Evolutionary conservation across 75 land plant genomes (phyloP).

Genomic region (Pinus taeda): DNA sequence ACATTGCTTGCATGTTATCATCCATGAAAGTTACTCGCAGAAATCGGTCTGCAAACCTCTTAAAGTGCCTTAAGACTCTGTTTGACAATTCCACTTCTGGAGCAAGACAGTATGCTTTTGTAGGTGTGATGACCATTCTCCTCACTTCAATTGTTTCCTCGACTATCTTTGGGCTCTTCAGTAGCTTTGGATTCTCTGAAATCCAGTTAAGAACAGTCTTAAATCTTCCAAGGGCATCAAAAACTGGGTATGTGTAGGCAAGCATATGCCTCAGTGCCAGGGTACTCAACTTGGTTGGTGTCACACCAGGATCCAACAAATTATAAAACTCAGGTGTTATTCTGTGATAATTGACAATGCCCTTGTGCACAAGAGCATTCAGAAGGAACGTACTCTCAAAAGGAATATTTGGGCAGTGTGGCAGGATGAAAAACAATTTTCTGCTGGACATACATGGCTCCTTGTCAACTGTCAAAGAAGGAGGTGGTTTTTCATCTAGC

Average conservation of each 20-base stretch:
- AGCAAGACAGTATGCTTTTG: slow-evolving; percentile 81
- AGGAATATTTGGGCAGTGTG: slow-evolving; percentile 19
- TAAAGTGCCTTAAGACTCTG: slow-evolving; percentile 69
- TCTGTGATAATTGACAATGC: slow-evolving; percentile 61
- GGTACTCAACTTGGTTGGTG: slow-evolving; percentile 1
- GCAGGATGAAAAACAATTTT: slow-evolving; percentile 47
- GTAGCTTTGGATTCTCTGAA: slow-evolving; percentile 39
- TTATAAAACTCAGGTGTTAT: slow-evolving; percentile 52
- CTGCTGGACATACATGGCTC: slow-evolving; percentile 32
- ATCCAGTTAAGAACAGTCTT: slow-evolving; percentile 64
- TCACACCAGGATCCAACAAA: slow-evolving; percentile 34
- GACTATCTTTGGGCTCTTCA: slow-evolving; percentile 14
- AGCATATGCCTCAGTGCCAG: slow-evolving; percentile 59
- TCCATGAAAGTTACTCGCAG: slow-evolving; percentile 77
- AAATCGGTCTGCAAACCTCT: slow-evolving; percentile 56
- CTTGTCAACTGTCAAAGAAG: slow-evolving; percentile 10
- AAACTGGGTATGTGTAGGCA: slow-evolving; percentile 50
- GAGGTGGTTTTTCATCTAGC: slow-evolving; percentile 12
- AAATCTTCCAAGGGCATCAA: slow-evolving; percentile 53
- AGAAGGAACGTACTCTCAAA: slow-evolving; percentile 65
- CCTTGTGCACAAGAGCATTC: slow-evolving; percentile 73
- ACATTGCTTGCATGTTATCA: slow-evolving; percentile 56
- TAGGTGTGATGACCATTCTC: slow-evolving; percentile 81
- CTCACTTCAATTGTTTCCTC: slow-evolving; percentile 55
- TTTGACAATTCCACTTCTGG: slow-evolving; percentile 90